These are phyloP conservation scores for Phytophthora lateralis DNA, from an alignment of 352 stramenopile species.

Conservation along the genomic window DNA sequence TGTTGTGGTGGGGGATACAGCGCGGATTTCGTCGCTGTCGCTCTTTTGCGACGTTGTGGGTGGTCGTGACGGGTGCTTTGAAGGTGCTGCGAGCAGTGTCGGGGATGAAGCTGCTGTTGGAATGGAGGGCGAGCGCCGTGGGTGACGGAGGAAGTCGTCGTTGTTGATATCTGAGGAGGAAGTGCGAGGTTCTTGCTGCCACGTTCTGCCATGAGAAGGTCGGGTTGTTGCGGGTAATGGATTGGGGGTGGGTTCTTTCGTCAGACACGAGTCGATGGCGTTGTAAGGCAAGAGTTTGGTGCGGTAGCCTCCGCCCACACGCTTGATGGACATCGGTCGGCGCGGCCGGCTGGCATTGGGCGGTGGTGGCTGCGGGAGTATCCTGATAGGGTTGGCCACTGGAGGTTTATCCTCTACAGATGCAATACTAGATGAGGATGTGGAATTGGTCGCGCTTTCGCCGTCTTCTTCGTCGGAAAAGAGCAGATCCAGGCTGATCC, in stretches of 20 bases:
- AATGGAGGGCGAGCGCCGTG: constrained; percentile 14
- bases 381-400: not conserved
- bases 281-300: constrained; percentile 28
- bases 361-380: constrained; percentile 25
- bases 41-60: not conserved
- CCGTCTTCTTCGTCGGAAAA: constrained; percentile 54
- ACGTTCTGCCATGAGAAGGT: not conserved
- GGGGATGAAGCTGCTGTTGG: constrained; percentile 13
- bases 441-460: constrained; percentile 19
- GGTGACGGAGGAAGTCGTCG: constrained; percentile 10
- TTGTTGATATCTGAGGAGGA: not conserved
- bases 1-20: constrained; percentile 11
- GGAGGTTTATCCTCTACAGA: constrained; percentile 4
- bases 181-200: constrained; percentile 7
- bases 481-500: constrained; percentile 62
- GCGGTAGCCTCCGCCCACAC: constrained; percentile 67
- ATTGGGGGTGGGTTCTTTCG: not conserved
- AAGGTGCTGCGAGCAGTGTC: not conserved
- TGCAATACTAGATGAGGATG: constrained; percentile 15
- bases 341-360: constrained; percentile 5
- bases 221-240: not conserved
- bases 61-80: not conserved
- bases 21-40: constrained; percentile 9
- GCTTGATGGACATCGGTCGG: constrained; percentile 44
- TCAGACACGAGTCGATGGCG: constrained; percentile 7